Conservation (phyloP, 768 basidiomycete genomes). For the Pleurotus tuoliensis region DNA sequence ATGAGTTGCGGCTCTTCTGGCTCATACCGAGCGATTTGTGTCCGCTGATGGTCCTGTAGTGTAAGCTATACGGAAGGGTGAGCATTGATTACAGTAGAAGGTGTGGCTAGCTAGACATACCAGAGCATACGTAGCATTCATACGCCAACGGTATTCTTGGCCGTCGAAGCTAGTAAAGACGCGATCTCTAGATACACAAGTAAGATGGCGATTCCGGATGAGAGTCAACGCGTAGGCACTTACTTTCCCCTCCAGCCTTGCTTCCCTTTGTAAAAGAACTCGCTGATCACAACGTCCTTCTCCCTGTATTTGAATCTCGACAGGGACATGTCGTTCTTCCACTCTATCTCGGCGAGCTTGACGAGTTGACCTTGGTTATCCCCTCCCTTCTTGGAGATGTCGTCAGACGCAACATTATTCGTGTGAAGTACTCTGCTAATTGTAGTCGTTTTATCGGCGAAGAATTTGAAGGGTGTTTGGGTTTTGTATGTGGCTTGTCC, state of each 20-base stretch:
- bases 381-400: not conserved
- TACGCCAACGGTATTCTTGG: conserved; percentile 19
- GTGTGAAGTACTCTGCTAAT: conserved; percentile 12
- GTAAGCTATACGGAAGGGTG: conserved; percentile 11
- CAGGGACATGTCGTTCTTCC: conserved; percentile 16
- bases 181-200: conserved; percentile 14
- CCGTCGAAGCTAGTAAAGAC: conserved; percentile 20
- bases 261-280: conserved; percentile 21
- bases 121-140: conserved; percentile 14
- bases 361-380: conserved; percentile 10
- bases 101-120: conserved; percentile 6
- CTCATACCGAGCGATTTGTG: conserved; percentile 18
- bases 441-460: conserved; percentile 16
- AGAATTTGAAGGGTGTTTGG: conserved; percentile 14
- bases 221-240: not conserved
- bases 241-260: conserved; percentile 19
- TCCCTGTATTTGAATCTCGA: conserved; percentile 15
- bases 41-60: conserved; percentile 10
- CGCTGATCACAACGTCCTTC: conserved; percentile 16
- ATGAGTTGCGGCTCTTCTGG: conserved; percentile 9
- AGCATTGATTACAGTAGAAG: not conserved
- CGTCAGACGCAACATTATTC: conserved; percentile 3
- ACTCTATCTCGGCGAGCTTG: conserved; percentile 18
- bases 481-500: conserved; percentile 21
- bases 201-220: not conserved